phyloP scores from a whole-genome alignment of 2,329 filamentous ascomycete genomes.

The Grosmannia penicillata region DNA sequence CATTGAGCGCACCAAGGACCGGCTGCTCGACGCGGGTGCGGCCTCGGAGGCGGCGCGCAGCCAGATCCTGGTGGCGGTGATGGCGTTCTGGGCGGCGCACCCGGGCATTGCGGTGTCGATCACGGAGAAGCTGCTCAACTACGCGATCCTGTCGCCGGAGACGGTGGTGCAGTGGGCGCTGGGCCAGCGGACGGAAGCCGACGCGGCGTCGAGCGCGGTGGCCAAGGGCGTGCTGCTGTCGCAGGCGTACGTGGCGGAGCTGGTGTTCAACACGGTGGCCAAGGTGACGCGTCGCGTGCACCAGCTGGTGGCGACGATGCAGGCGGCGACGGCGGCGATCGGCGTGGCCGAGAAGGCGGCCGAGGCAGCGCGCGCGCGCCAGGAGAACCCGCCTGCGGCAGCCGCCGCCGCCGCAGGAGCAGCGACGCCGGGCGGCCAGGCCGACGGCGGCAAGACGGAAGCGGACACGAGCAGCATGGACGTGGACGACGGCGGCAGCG shows the following conservation, averaged over 20 bases:
- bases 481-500: constrained; percentile 13
- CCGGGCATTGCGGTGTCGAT: constrained; percentile 86
- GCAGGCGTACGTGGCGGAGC: constrained; percentile 70
- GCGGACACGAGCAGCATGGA: constrained; percentile 27
- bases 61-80: constrained; percentile 82
- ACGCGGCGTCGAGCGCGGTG: constrained; percentile 65
- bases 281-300: constrained; percentile 82
- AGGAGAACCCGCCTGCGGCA: constrained; percentile 20
- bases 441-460: constrained; percentile 13
- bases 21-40: constrained; percentile 64
- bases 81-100: constrained; percentile 86
- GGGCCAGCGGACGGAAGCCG: constrained; percentile 58
- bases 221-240: constrained; percentile 53
- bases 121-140: constrained; percentile 93
- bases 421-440: too few species aligned
- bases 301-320: constrained; percentile 47
- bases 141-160: constrained; percentile 77
- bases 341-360: constrained; percentile 9
- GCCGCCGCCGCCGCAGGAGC: neutral
- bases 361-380: constrained; percentile 21
- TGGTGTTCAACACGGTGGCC: constrained; percentile 73
- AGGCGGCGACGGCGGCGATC: constrained; percentile 16
- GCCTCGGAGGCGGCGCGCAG: constrained; percentile 61
- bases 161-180: constrained; percentile 87
- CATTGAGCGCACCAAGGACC: constrained; percentile 87